These are phyloP conservation scores for Backusella luteola DNA, from an alignment of 192 early-diverging fungal genomes.

Conservation along the genomic window DNA sequence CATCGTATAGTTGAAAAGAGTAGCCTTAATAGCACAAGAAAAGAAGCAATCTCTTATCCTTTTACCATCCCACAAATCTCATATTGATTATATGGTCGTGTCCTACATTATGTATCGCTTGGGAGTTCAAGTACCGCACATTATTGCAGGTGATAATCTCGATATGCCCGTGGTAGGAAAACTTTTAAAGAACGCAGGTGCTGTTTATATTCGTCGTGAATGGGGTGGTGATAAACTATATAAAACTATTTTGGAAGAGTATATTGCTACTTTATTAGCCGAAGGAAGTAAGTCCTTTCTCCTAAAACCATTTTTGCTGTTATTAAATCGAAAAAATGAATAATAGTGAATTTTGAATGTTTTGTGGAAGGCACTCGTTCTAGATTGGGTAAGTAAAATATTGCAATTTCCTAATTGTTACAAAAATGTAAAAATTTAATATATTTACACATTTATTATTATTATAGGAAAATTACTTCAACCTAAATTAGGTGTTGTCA, in stretches of 20 bases:
- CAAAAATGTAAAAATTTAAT: constrained; percentile 1
- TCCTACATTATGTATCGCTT: constrained; percentile 74
- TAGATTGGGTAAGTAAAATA: constrained; percentile 56
- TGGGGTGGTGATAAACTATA: constrained; percentile 81
- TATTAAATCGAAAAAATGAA: neutral
- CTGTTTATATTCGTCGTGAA: constrained; percentile 76
- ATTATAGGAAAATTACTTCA: constrained; percentile 61
- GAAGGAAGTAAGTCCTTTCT: constrained; percentile 47
- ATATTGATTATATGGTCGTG: constrained; percentile 83
- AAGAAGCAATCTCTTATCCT: constrained; percentile 75
- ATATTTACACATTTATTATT: neutral
- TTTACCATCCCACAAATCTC: constrained; percentile 83
- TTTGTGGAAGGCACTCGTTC: constrained; percentile 85
- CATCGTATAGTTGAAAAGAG: constrained; percentile 43
- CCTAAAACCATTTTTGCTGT: neutral
- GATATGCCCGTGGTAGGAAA: constrained; percentile 74
- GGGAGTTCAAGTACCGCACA: constrained; percentile 60
- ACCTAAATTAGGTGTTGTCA: constrained; percentile 81
- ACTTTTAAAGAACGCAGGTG: constrained; percentile 63
- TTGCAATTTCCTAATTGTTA: neutral
- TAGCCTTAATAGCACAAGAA: constrained; percentile 54
- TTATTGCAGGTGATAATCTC: constrained; percentile 84
- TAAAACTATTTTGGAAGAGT: constrained; percentile 68
- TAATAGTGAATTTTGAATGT: constrained; percentile 69
- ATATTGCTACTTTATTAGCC: constrained; percentile 67